A percentile compares a stretch with the other conserved stretches of the same genome.
These are phyloP conservation scores for Fusarium floridanum DNA, from an alignment of 2,329 filamentous ascomycete genomes.

Conservation along the genomic window DNA sequence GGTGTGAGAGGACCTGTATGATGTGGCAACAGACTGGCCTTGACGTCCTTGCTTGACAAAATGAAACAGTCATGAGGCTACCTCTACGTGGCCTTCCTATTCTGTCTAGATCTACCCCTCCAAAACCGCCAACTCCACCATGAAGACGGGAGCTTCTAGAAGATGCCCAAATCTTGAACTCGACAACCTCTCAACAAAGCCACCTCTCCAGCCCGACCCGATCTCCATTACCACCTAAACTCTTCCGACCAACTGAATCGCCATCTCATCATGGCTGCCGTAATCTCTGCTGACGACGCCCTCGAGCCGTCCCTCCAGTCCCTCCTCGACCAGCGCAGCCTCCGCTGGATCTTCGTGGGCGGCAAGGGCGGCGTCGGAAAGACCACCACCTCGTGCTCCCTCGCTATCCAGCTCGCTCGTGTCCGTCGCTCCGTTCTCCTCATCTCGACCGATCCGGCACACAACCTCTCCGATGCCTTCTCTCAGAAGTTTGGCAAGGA, in stretches of 20 bases:
- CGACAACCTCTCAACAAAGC: slow-evolving; percentile 10
- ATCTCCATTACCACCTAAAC: background rate
- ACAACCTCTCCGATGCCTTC: slow-evolving; percentile 98
- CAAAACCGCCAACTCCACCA: slow-evolving; percentile 38
- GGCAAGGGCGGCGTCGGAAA: slow-evolving; percentile 99
- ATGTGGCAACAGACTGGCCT: background rate
- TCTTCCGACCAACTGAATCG: background rate
- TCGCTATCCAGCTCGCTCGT: slow-evolving; percentile 96
- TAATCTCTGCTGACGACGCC: slow-evolving; percentile 70
- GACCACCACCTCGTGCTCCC: slow-evolving; percentile 98
- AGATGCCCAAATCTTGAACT: slow-evolving; percentile 38
- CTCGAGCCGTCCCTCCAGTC: slow-evolving; percentile 95
- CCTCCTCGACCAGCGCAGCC: slow-evolving; percentile 92
- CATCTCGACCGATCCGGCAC: slow-evolving; percentile 97
- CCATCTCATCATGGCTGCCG: slow-evolving; percentile 53
- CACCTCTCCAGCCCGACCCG: background rate
- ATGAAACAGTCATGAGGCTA: slow-evolving; percentile 14
- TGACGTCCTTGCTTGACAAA: slow-evolving; percentile 15
- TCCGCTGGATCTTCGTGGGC: slow-evolving; percentile 99
- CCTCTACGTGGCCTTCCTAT: background rate
- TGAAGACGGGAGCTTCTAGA: slow-evolving; percentile 43
- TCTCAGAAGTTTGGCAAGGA: slow-evolving; percentile 99
- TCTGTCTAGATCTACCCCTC: slow-evolving; percentile 38
- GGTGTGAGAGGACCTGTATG: background rate
- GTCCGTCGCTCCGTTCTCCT: slow-evolving; percentile 95